phyloP scores from a whole-genome alignment of 83 land plant genomes.

The Diphasiastrum complanatum region DNA sequence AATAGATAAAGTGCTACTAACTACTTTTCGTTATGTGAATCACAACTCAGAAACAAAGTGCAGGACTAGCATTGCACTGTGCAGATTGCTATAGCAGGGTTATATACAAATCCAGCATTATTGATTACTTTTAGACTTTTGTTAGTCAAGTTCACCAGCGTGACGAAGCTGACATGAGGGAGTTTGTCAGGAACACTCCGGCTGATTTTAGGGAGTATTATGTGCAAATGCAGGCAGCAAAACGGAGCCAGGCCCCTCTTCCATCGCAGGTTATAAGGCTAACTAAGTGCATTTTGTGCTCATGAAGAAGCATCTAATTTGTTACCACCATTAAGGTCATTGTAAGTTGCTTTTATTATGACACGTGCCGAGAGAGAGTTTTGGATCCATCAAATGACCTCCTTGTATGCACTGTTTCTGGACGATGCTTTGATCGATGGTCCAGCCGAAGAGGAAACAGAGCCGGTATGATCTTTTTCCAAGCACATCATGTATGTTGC shows the following conservation, averaged over 20 bases:
- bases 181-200: constrained; percentile 66
- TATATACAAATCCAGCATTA: background rate
- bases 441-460: constrained; percentile 53
- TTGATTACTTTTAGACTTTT: background rate
- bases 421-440: constrained; percentile 82
- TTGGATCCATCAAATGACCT: constrained; percentile 63
- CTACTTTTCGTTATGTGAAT: too few species aligned
- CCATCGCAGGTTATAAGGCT: constrained; percentile 64
- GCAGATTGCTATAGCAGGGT: too few species aligned
- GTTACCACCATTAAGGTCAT: background rate
- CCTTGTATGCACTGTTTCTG: constrained; percentile 81
- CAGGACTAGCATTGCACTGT: too few species aligned
- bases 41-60: too few species aligned
- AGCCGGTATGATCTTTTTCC: constrained; percentile 37
- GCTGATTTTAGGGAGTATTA: constrained; percentile 84
- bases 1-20: too few species aligned
- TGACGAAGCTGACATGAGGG: constrained; percentile 79
- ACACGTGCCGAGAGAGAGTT: constrained; percentile 71
- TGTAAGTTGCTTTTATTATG: constrained; percentile 55
- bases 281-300: background rate
- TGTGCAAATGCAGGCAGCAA: constrained; percentile 96
- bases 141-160: constrained; percentile 38
- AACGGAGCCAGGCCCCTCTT: constrained; percentile 85
- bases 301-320: background rate
- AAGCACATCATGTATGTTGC: background rate